Conservation (phyloP, 257 asterid genomes). For the Leptodermis oblonga region DNA sequence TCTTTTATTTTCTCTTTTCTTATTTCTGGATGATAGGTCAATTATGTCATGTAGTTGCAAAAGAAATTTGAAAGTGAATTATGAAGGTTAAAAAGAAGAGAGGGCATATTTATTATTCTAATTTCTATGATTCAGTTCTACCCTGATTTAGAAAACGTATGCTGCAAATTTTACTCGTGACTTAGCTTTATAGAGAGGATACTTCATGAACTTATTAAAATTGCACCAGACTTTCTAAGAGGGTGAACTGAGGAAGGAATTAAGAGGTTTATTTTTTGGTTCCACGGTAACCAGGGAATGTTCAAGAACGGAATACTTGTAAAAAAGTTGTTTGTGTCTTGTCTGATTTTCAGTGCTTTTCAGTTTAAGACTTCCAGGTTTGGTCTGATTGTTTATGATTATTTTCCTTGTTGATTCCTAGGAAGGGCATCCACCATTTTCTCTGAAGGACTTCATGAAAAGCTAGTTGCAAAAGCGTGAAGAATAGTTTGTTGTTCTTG, state of each 20-base stretch:
- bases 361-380: not conserved
- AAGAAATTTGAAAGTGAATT: not conserved
- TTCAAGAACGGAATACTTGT: not conserved
- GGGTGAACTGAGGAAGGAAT: not conserved
- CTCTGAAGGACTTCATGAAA: slow-evolving; percentile 68
- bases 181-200: not conserved
- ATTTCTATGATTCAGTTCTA: not conserved
- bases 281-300: not conserved
- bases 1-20: slow-evolving; percentile 15
- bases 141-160: not conserved
- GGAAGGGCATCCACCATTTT: slow-evolving; percentile 64
- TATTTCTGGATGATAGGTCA: slow-evolving; percentile 6
- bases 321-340: not conserved
- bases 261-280: not conserved
- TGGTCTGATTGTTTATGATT: not conserved
- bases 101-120: not conserved
- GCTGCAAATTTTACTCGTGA: not conserved
- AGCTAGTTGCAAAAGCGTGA: slow-evolving; percentile 28
- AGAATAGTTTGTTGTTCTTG: slow-evolving; percentile 3
- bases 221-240: not conserved
- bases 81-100: not conserved
- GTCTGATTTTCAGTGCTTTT: not conserved
- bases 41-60: not conserved
- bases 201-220: not conserved
- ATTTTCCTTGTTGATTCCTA: slow-evolving; percentile 17